Base-by-base conservation (phyloP, 2,329 filamentous ascomycete genomes). In the Talaromyces sp. region DNA sequence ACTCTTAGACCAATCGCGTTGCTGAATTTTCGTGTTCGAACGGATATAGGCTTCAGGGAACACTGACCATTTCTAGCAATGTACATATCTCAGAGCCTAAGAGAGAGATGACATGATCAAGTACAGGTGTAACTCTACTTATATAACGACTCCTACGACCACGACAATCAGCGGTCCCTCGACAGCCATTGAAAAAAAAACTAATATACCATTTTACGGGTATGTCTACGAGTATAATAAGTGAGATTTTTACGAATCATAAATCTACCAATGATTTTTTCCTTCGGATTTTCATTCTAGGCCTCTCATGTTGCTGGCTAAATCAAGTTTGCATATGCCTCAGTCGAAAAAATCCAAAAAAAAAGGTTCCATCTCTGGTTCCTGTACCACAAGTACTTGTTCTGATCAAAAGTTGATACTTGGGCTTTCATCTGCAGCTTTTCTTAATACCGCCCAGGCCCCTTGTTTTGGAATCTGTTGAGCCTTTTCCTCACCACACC, bases 381-480 rank as follows among this genome's bases (percentile, higher is more conserved):
- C 25, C 33, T 33, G 49, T 19, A n/a, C 13, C 25, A 54, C 25
- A 33, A 33, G 33, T 33, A 11, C 17, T 56, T 56, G 50, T 33
- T 56, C 7, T 37, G 15, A 39, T 63, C 35, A 69, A 52, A 71
- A 72, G 65, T 79, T 79, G 45, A 79, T 79, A 0, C 69, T 72
- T 15, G 68, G 69, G 60, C 72, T 77, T 49, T 73, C 69, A 43
- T 78, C 73, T 0, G 76, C 77, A 11, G 74, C 73, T 25, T 72
- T 69, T 37, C 71, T 67, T 61, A 79, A 64, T 41, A 74, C 71
- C 39, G 62, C 60, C 77, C 77, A 78, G 7, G 73, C 75, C 17
- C 69, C 72, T 31, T 75, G 63, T 59, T 65, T 66, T 25, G 72
- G 69, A 45, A 78, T 58, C 15, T 64, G 62, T 62, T 69, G 68